Evolutionary conservation across 2,329 filamentous ascomycete genomes (phyloP), one percentile per base, ranked within the genome.

Genomic region (Penicillium sp.): DNA sequence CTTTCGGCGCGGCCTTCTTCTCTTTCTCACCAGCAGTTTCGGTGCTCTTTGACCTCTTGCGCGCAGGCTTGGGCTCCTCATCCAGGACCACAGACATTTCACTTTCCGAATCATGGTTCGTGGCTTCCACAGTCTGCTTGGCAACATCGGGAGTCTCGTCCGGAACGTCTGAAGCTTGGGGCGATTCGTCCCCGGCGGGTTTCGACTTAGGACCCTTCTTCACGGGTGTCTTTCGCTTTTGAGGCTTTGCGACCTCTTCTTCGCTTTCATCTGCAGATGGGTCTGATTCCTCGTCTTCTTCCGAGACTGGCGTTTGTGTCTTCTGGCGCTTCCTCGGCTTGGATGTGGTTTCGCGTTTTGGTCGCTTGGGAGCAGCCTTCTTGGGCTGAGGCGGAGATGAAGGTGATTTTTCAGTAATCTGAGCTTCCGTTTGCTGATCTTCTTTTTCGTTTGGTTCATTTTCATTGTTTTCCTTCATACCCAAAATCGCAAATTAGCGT

Each of bases 61-160:
- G 79, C 64, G 78, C 81, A 25, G 77, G 77, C 43, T 83, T 81
- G 27, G 77, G 81, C 2, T 76, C 77, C 55, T 92, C 88, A 64
- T 95, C 91, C 35, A 93, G 74, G n/a, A 95, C 78, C 3, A 81
- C 79, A 0, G 88, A 92, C 68, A 89, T 74, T 46, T 88, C 85
- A 62, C 79, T 84, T 41, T 84, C 80, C 0, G 79, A 81, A 7
- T 63, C 72, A 20, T 73, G 74, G 60, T 74, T 73, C n/a, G 75
- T 76, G 37, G 67, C 71, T 9, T 69, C 68, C 20, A 65, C 62
- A 10, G 56, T 44, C 24, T 46, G 32, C 45, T 57, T 51, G 27
- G 28, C 33, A 6, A 23, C 48, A 25, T 61, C 49, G 13, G 47
- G 54, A 12, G 58, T 47, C 2, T 59, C 49, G 20, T 52, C 46